These are phyloP conservation scores for Lachnellula cervina DNA, from an alignment of 2,329 filamentous ascomycete genomes.

Conservation along the genomic window DNA sequence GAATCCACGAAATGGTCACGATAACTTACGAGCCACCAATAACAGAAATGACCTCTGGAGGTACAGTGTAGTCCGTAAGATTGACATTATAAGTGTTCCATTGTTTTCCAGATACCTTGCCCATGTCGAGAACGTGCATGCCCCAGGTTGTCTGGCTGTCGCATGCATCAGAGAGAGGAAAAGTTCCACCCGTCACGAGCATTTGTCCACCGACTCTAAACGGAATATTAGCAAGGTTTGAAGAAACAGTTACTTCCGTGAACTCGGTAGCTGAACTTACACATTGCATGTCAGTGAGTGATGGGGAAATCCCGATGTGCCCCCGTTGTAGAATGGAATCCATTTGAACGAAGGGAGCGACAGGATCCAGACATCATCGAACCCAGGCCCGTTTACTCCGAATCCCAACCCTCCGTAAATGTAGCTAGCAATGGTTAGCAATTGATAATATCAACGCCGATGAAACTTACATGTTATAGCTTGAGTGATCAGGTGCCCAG, in stretches of 20 bases:
- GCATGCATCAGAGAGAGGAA: slow-evolving; percentile 45
- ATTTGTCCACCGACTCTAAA: slow-evolving; percentile 48
- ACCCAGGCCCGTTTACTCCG: slow-evolving; percentile 43
- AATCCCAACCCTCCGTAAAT: slow-evolving; percentile 56
- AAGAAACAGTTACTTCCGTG: too few relatives aligned
- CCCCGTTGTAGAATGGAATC: slow-evolving; percentile 46
- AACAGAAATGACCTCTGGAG: slow-evolving; percentile 43
- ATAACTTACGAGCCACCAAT: slow-evolving; percentile 42
- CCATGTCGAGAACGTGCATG: slow-evolving; percentile 51
- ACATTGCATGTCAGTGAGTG: slow-evolving; percentile 56
- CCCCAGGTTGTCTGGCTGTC: slow-evolving; percentile 50
- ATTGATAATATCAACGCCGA: neutral
- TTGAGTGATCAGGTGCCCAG: slow-evolving; percentile 54
- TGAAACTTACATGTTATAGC: slow-evolving; percentile 56
- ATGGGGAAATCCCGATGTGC: slow-evolving; percentile 41
- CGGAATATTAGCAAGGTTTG: neutral
- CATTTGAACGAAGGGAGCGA: slow-evolving; percentile 59
- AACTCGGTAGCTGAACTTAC: neutral
- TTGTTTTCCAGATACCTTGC: slow-evolving; percentile 42
- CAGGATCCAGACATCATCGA: slow-evolving; percentile 59
- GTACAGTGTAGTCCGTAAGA: slow-evolving; percentile 49
- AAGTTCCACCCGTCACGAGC: slow-evolving; percentile 57
- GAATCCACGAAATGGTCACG: neutral
- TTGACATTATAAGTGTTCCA: slow-evolving; percentile 49
- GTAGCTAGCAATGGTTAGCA: slow-evolving; percentile 41